Base-by-base conservation (phyloP, 2,329 filamentous ascomycete species). In the Hortaea sp. region DNA sequence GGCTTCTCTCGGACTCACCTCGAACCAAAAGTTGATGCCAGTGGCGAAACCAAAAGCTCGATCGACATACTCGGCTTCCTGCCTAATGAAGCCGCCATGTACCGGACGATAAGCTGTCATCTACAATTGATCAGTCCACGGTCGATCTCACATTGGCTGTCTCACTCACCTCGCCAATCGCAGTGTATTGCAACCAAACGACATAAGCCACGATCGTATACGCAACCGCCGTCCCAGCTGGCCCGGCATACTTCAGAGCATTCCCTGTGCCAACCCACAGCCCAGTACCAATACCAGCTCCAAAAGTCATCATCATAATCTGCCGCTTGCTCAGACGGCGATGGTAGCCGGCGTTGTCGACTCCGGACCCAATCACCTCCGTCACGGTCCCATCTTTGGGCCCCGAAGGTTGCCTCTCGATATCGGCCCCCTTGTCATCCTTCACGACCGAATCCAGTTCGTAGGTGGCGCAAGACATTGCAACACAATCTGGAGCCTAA, bases 231-330 rank as follows among this genome's bases (percentile, higher is more conserved):
- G 56, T 59, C 5, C 61, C 60, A 40, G 55, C 63, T 10, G 63
- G 63, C 0, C 62, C 63, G 48, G 62, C 61, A 50, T 61, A 62
- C 27, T 57, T 53, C 29, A 66, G 43, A 1, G 63, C 63, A 34
- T 60, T 61, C 9, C 63, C 64, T 6, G 64, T 66, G 10, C 64
- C 63, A 7, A 66, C 59, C 63, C 63, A 65, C 0, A 66, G 52
- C 1, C 63, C 63, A 1, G 59, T 64, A 0, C 62, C 64, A 41
- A 66, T 63, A 1, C 63, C 64, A 13, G 59, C 63, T 0, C 63
- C 64, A 66, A 35, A 63, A 7, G 63, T 65, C 58, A 65, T 63
- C 62, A 66, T 66, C 58, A 66, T 66, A 41, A 66, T 61, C 39
- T 64, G 59, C 28, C 64, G 54, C 41, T 61, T 56, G 1, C 55